phyloP scores from a whole-genome alignment of 331 rosid species.

The Erythrophleum ivorense region DNA sequence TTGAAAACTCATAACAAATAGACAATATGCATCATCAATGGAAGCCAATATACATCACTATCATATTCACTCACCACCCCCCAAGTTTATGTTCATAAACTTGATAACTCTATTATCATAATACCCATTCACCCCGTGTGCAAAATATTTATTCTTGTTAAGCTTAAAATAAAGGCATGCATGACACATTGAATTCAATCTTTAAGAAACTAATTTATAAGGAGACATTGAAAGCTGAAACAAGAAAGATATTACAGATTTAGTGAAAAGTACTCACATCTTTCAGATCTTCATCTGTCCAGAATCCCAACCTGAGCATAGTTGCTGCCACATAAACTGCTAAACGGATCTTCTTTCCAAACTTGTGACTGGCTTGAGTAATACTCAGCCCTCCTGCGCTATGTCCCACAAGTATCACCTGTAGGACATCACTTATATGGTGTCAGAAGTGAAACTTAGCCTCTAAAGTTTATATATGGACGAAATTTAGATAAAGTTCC shows the following conservation, averaged over 20 bases:
- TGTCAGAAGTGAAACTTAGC: neutral
- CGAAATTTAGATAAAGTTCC: neutral
- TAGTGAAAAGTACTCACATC: slow-evolving; percentile 55
- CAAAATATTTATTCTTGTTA: neutral
- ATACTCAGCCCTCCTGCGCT: slow-evolving; percentile 87
- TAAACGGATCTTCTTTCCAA: slow-evolving; percentile 59
- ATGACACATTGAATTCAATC: slow-evolving; percentile 17
- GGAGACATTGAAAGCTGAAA: neutral
- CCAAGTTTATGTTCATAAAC: slow-evolving; percentile 14
- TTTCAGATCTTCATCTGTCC: slow-evolving; percentile 62
- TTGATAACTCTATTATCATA: neutral
- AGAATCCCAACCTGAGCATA: slow-evolving; percentile 69
- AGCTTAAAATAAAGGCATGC: slow-evolving; percentile 8
- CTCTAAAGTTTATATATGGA: neutral
- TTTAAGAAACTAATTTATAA: neutral
- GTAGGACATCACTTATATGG: slow-evolving; percentile 6
- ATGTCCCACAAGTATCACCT: slow-evolving; percentile 88
- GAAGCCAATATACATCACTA: slow-evolving; percentile 22
- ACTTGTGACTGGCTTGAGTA: slow-evolving; percentile 69
- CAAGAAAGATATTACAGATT: slow-evolving; percentile 9
- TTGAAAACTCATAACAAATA: neutral
- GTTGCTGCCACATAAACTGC: slow-evolving; percentile 86
- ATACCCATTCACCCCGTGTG: neutral
- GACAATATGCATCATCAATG: slow-evolving; percentile 16
- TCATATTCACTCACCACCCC: slow-evolving; percentile 6